phyloP scores from a whole-genome alignment of 2,329 filamentous ascomycete genomes.

The Purpureocillium takamizusanense region DNA sequence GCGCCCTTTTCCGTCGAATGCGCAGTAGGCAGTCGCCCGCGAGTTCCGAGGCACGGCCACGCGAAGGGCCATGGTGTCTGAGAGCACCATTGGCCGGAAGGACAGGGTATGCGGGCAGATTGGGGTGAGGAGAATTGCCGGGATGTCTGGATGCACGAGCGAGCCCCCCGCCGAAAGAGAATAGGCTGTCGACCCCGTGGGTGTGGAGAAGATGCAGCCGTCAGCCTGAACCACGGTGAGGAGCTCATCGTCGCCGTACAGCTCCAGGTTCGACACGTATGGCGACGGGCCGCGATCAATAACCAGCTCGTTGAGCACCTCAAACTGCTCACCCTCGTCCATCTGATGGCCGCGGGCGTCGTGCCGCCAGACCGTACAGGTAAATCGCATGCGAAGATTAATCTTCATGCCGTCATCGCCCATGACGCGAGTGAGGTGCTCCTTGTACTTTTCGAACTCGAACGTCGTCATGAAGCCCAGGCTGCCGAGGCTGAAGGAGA shows the following conservation, averaged over 20 bases:
- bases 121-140: conserved; percentile 89
- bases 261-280: conserved; percentile 92
- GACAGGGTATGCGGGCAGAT: conserved; percentile 96
- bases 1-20: conserved; percentile 94
- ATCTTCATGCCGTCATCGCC: conserved; percentile 93
- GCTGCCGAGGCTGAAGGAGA: conserved; percentile 77
- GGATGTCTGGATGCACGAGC: conserved; percentile 92
- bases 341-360: conserved; percentile 51
- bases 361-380: conserved; percentile 87
- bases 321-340: conserved; percentile 90
- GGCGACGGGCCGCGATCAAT: conserved; percentile 95
- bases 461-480: conserved; percentile 86
- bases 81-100: conserved; percentile 96
- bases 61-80: conserved; percentile 85
- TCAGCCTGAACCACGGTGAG: conserved; percentile 94
- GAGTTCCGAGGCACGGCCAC: conserved; percentile 79
- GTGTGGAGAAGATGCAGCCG: conserved; percentile 95
- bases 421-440: conserved; percentile 83
- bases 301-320: conserved; percentile 96
- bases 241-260: conserved; percentile 91
- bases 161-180: conserved; percentile 92
- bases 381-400: conserved; percentile 97
- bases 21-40: conserved; percentile 89
- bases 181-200: conserved; percentile 90
- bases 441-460: conserved; percentile 79